Evolutionary conservation across 768 basidiomycete species (phyloP).

Genomic region (Agrocybe praecox): DNA sequence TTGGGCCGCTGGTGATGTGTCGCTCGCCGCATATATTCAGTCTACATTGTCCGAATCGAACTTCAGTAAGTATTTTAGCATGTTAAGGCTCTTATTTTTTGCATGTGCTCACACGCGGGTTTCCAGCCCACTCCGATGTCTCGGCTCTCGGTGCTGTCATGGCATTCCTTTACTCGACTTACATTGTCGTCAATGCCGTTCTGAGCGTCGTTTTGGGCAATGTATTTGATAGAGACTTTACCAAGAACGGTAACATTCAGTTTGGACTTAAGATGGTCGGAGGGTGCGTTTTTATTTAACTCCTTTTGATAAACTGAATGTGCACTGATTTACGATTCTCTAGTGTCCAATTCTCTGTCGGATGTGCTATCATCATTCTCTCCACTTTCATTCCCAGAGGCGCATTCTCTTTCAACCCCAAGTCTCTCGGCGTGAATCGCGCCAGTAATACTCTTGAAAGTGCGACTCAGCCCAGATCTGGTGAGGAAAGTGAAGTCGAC

Average conservation of each 20-base stretch:
- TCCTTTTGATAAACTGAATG: background rate
- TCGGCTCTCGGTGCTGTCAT: constrained; percentile 33
- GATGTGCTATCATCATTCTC: constrained; percentile 25
- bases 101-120: background rate
- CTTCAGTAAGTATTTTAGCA: constrained; percentile 18
- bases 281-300: constrained; percentile 21
- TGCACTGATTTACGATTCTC: background rate
- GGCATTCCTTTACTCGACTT: constrained; percentile 35
- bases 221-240: constrained; percentile 31
- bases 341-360: constrained; percentile 31
- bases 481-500: constrained; percentile 6
- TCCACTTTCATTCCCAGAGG: constrained; percentile 32
- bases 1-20: constrained; percentile 38
- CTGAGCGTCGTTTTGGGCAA: constrained; percentile 30
- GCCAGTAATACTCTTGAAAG: background rate
- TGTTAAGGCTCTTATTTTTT: background rate
- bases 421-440: constrained; percentile 20
- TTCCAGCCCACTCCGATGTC: constrained; percentile 26
- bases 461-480: background rate
- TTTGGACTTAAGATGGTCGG: constrained; percentile 25
- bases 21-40: constrained; percentile 35
- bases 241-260: constrained; percentile 20
- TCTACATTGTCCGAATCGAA: constrained; percentile 27
- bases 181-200: constrained; percentile 33
- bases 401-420: constrained; percentile 34